These are phyloP conservation scores for Linum lewisii DNA, from an alignment of 345 rosid genomes.

Conservation along the genomic window DNA sequence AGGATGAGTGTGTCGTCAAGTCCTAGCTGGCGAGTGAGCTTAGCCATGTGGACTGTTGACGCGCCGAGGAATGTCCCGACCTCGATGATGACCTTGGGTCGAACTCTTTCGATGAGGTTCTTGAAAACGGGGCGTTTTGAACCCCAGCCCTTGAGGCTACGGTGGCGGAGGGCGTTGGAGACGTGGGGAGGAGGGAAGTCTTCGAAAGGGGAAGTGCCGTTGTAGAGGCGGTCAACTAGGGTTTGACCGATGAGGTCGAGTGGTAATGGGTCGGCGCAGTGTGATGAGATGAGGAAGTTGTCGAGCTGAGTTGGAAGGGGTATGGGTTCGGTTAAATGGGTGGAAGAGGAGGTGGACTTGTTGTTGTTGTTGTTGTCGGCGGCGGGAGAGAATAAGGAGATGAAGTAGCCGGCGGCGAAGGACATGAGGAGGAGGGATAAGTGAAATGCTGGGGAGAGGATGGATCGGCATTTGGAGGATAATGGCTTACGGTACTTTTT, in stretches of 20 bases:
- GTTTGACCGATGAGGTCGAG: conserved; percentile 28
- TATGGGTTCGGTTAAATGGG: background rate
- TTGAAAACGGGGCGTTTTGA: conserved; percentile 50
- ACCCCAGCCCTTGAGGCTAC: conserved; percentile 59
- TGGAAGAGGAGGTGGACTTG: conserved; percentile 3
- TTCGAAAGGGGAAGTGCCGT: conserved; percentile 40
- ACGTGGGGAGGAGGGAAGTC: conserved; percentile 49
- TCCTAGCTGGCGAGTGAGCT: conserved; percentile 43
- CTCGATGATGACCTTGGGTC: conserved; percentile 48
- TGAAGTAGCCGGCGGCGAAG: conserved; percentile 44
- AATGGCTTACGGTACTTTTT: background rate
- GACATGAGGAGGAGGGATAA: conserved; percentile 30
- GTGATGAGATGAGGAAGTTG: conserved; percentile 39
- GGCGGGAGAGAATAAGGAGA: conserved; percentile 13
- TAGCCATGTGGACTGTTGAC: conserved; percentile 68
- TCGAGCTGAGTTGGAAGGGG: background rate
- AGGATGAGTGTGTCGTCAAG: conserved; percentile 39
- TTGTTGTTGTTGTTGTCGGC: background rate
- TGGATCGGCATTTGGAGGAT: background rate
- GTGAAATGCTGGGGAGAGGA: conserved; percentile 18
- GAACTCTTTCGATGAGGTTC: conserved; percentile 36
- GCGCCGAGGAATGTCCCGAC: conserved; percentile 71
- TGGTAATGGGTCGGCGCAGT: conserved; percentile 33
- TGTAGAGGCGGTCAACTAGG: conserved; percentile 41
- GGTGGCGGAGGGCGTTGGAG: conserved; percentile 18